Conservation (phyloP, 768 basidiomycete genomes). For the Tylopilus vinaceipallidus region DNA sequence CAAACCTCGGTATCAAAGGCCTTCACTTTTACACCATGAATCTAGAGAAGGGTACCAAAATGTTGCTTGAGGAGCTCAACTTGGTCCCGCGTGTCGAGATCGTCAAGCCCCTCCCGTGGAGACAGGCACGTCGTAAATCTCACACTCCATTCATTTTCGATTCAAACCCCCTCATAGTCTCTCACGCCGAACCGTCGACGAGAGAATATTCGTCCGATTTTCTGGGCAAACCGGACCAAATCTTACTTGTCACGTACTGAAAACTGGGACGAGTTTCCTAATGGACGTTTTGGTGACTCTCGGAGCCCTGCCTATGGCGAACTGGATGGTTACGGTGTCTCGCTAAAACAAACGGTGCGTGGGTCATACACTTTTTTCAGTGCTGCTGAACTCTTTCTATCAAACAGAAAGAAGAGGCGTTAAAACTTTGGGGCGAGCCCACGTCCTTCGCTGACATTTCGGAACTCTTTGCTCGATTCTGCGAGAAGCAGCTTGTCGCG, state of each 20-base stretch:
- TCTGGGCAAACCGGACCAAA: constrained; percentile 96
- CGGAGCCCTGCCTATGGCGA: constrained; percentile 98
- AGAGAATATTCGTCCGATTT: constrained; percentile 95
- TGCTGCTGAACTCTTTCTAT: constrained; percentile 5
- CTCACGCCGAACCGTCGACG: constrained; percentile 89
- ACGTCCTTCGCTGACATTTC: constrained; percentile 61
- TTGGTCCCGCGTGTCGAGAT: constrained; percentile 87
- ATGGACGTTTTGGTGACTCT: constrained; percentile 97
- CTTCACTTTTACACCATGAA: constrained; percentile 99
- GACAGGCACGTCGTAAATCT: constrained; percentile 61
- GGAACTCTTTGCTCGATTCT: constrained; percentile 81
- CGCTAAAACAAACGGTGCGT: constrained; percentile 82
- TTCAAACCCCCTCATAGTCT: constrained; percentile 45
- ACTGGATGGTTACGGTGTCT: constrained; percentile 93
- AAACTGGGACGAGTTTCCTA: constrained; percentile 99
- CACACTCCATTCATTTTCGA: neutral
- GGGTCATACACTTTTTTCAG: neutral
- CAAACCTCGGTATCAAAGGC: constrained; percentile 79
- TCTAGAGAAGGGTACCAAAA: constrained; percentile 90
- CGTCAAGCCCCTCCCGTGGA: constrained; percentile 95
- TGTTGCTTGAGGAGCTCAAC: constrained; percentile 90
- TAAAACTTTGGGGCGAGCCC: constrained; percentile 87
- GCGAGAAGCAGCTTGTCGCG: constrained; percentile 64
- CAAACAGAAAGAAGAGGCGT: constrained; percentile 81
- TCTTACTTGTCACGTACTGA: constrained; percentile 96